Percentiles rank a stretch among this genome's conserved stretches.
phyloP scores from a whole-genome alignment of 176 grass and related monocot species.

The Olyra latifolia region DNA sequence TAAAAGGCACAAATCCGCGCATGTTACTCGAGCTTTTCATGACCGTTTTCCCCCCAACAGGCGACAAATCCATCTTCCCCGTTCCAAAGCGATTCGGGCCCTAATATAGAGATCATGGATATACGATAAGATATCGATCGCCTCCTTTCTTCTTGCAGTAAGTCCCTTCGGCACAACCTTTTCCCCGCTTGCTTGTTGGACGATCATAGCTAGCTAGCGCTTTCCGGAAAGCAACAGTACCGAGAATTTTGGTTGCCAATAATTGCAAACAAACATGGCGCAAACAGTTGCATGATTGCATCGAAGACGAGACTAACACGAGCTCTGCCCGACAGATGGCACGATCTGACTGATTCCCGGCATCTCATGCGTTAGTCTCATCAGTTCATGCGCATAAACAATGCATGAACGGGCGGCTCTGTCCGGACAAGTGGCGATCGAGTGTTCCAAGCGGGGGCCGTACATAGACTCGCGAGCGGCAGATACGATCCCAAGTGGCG shows the following conservation, averaged over 20 bases:
- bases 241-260: conserved; percentile 11
- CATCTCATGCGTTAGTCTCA: neutral
- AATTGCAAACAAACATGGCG: conserved; percentile 23
- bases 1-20: neutral
- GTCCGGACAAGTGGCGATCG: conserved; percentile 43
- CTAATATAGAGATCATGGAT: neutral
- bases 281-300: conserved; percentile 28
- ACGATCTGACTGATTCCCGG: too few species aligned
- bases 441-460: neutral
- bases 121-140: neutral
- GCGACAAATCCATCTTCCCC: neutral
- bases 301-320: neutral
- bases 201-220: neutral
- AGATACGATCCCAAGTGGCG: conserved; percentile 21
- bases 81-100: neutral
- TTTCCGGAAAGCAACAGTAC: conserved; percentile 33
- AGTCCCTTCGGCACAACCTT: neutral
- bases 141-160: conserved; percentile 24
- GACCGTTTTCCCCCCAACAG: neutral
- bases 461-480: conserved; percentile 24
- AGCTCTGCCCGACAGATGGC: conserved; percentile 23
- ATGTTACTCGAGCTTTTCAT: neutral
- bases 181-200: neutral
- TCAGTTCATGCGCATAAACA: conserved; percentile 34
- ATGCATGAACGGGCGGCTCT: neutral